Base-by-base conservation (phyloP, 352 stramenopile genomes). In the Lagenidium sp. region DNA sequence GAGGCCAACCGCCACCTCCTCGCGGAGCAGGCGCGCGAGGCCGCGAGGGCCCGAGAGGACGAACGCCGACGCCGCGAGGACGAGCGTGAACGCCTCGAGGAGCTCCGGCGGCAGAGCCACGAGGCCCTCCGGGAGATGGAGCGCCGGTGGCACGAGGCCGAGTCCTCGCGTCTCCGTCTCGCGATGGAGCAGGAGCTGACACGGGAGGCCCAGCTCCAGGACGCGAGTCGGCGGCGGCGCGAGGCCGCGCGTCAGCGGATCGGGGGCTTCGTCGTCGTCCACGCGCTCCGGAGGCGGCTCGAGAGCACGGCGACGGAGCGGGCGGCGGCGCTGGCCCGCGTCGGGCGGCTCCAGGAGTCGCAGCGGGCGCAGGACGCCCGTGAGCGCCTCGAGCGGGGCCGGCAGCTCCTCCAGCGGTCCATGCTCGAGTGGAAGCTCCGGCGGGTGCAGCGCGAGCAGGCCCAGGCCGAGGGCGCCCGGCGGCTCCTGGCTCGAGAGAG, bases 1-100 rank as follows among this genome's bases (percentile, higher is more conserved):
- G 55, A 60, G 20, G 42, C 45, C 28, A 47, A 65, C 11, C 68
- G 64, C 16, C 64, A 62, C 4, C 46, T 74, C 8, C 41, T 68
- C 18, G 70, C 77, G 35, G 66, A 75, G 24, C 43, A 73, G 22
- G 57, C 77, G 15, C 38, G 81, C 0, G 54, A 58, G n/a, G 61
- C 57, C 25, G 65, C 66, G 3, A 77, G 80, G 23, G 60, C 60
- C 1, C 64, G 65, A 10, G 55, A 60, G 34, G 69, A 85, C 7
- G 53, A 70, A 23, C 52, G 69, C 39, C 69, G 57, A 18, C 60
- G 43, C 0, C 59, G 62, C 30, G 51, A 59, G n/a, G 36, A 68
- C 1, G 65, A 84, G 35, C 37, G 39, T 2, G 68, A 71, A 36
- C 56, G 68, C 26, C 53, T 49, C 2, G 43, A 39, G 0, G 53